Evolutionary conservation across 768 basidiomycete genomes (phyloP), one percentile per base, ranked within the genome.

Genomic region (Rhodotorula paludigena): DNA sequence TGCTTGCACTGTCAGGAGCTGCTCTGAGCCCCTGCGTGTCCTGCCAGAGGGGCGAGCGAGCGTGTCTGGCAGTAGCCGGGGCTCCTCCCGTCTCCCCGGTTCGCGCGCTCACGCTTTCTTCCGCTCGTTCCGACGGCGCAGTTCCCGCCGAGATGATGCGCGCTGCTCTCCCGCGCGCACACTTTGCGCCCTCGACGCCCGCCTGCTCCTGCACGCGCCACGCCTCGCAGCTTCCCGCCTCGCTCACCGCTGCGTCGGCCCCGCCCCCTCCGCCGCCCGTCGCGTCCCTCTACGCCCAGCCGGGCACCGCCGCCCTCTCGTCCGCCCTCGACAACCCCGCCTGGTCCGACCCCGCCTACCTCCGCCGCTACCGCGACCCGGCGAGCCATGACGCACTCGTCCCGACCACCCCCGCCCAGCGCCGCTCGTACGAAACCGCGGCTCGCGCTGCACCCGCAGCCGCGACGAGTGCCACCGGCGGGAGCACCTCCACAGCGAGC

Each of bases 341-440:
- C 5, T 72, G 66, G 66, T 54, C 56, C 16, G 71, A 72, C 55
- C 71, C 71, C 1, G 51, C 52, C 12, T 72, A 68, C 60, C 57
- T 65, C 52, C n/a, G 52, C 2, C 36, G 64, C 11, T 72, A 72
- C 39, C 60, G 71, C 56, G 38, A 56, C 52, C 66, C 63, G 9
- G 15, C 28, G 6, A 36, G 48, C 16, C 66, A 65, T 55, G 71
- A 72, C 58, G 64, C 58, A 47, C n/a, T 61, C 56, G 30, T 58
- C 64, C 9, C 38, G 51, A 5, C 64, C 57, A 51, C 38, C 54
- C 55, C 30, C 53, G 5, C 35, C 49, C 16, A 52, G 54, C 35
- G 35, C 51, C 35, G 47, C n/a, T 2, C 25, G n/a, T 14, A 39
- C 53, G 42, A 30, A 42, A 49, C 44, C 36, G 11, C 44, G 7